Evolutionary conservation across 169 alveolate species (phyloP).

Genomic region (Eimeria acervulina): DNA sequence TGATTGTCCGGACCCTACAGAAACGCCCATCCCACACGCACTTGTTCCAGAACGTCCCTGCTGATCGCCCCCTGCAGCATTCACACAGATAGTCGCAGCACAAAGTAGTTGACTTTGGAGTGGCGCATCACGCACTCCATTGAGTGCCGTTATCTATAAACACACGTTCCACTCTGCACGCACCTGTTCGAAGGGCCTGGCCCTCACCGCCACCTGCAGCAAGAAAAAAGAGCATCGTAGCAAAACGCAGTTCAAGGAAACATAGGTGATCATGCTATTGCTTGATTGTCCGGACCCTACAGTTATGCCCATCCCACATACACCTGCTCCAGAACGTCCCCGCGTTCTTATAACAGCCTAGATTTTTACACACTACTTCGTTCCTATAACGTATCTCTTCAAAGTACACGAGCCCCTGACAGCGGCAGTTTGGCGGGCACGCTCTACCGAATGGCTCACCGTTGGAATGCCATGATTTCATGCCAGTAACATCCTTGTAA

Average conservation of each 20-base stretch:
- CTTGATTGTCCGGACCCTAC: background rate
- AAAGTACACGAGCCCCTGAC: background rate
- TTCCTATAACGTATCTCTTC: background rate
- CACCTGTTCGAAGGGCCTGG: background rate
- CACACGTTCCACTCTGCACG: background rate
- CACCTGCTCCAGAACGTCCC: background rate
- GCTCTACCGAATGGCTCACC: constrained; percentile 13
- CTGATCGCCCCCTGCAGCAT: background rate
- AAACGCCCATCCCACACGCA: background rate
- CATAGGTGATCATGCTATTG: background rate
- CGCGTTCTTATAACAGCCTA: background rate
- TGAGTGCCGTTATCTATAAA: too few relatives aligned
- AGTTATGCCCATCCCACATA: background rate
- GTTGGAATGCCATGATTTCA: background rate
- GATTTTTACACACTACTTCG: too few relatives aligned
- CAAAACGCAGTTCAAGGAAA: background rate
- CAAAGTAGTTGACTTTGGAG: background rate
- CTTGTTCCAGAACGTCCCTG: background rate
- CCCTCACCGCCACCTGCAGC: background rate
- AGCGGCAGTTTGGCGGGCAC: background rate
- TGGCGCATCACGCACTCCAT: background rate
- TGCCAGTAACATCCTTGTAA: background rate
- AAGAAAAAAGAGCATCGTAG: background rate
- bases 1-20: background rate
- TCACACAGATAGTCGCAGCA: too few relatives aligned